Percentiles rank a stretch among this genome's conserved stretches.
Evolutionary conservation across 306 rosid genomes (phyloP).

Genomic region (Vigna trinervia): DNA sequence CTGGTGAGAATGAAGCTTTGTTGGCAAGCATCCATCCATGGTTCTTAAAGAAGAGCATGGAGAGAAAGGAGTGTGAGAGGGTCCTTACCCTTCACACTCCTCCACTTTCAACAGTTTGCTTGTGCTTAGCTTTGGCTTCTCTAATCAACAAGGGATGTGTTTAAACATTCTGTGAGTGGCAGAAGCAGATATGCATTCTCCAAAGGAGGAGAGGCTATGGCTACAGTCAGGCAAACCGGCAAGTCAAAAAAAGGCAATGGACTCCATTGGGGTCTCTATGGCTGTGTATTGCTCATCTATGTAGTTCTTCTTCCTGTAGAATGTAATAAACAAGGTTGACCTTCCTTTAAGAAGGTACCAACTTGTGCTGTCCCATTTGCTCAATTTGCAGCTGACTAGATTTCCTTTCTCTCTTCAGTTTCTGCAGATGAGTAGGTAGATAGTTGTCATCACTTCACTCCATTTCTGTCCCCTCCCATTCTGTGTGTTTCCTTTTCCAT

Average conservation of each 20-base stretch:
- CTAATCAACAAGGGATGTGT: constrained; percentile 31
- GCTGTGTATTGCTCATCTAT: constrained; percentile 40
- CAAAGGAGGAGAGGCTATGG: constrained; percentile 50
- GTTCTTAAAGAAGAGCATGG: constrained; percentile 52
- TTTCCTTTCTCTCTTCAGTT: constrained; percentile 43
- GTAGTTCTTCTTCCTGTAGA: constrained; percentile 40
- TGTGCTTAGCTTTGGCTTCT: constrained; percentile 59
- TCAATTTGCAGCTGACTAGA: constrained; percentile 51
- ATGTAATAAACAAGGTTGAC: constrained; percentile 51
- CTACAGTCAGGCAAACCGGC: constrained; percentile 74
- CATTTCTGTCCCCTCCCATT: constrained; percentile 12
- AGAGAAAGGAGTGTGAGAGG: constrained; percentile 46
- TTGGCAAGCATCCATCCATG: constrained; percentile 58
- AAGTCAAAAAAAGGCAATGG: constrained; percentile 92
- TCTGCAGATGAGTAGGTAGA: constrained; percentile 54
- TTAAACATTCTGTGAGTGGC: constrained; percentile 43
- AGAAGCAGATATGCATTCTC: constrained; percentile 46
- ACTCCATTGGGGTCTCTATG: constrained; percentile 57
- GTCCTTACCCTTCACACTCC: constrained; percentile 44
- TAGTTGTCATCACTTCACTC: constrained; percentile 39
- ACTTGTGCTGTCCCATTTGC: constrained; percentile 42
- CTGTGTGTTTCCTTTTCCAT: constrained; percentile 29
- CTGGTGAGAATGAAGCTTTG: constrained; percentile 52
- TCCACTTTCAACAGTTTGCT: constrained; percentile 54
- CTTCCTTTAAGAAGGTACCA: constrained; percentile 48